Percentiles rank a stretch among this genome's conserved stretches.
Conservation (phyloP, 495 filamentous ascomycete species). For the Venustampulla echinocandica region DNA sequence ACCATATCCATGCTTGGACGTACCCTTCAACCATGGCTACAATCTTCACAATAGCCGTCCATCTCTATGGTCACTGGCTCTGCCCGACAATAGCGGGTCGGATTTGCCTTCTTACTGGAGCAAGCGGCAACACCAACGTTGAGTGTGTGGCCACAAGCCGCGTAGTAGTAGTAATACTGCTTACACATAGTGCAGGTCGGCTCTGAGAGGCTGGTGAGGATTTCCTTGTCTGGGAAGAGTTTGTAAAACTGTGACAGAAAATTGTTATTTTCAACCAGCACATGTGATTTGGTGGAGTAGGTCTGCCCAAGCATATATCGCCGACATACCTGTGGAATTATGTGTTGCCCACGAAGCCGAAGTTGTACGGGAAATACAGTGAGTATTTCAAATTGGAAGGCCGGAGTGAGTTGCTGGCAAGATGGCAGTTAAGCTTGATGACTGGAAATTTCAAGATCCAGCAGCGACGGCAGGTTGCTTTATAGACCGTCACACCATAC, state of each 20-base stretch:
- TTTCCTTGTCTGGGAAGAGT: too few species aligned
- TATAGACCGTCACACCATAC: constrained; percentile 25
- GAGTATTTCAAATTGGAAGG: background rate
- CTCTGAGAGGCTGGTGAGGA: background rate
- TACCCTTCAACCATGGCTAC: too few species aligned
- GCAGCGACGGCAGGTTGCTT: constrained; percentile 20
- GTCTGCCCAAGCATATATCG: background rate
- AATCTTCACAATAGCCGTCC: background rate
- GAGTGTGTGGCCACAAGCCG: background rate
- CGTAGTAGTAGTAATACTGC: background rate
- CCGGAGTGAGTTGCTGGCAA: background rate
- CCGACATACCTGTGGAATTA: background rate
- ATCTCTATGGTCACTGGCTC: background rate
- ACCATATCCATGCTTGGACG: too few species aligned
- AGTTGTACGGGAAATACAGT: background rate
- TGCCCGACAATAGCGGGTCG: background rate
- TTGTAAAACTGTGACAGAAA: too few species aligned
- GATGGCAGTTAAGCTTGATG: constrained; percentile 1
- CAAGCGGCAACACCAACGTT: background rate
- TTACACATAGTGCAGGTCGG: background rate
- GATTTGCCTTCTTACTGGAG: background rate
- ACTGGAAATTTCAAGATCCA: constrained; percentile 7
- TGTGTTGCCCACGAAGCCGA: background rate
- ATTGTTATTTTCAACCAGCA: too few species aligned
- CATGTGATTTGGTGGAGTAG: background rate